These are phyloP conservation scores for Camellia japonica DNA, from an alignment of 148 eudicot species.

Conservation along the genomic window DNA sequence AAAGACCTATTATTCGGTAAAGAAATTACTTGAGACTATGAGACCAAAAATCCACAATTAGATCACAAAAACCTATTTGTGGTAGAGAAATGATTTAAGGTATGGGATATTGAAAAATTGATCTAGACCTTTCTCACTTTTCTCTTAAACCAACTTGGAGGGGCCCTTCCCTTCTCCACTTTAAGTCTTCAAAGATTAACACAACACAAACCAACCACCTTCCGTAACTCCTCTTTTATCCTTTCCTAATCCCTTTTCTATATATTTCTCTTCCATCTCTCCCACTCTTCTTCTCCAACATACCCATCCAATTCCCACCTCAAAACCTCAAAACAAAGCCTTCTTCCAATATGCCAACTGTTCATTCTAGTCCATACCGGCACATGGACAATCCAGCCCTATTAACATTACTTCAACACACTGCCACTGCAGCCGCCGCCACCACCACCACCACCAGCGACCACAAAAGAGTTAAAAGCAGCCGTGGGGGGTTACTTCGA, in stretches of 20 bases:
- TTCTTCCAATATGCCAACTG: constrained; percentile 25
- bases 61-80: too few species aligned
- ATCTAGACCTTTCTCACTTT: background rate
- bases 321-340: background rate
- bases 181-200: background rate
- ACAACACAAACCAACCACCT: constrained; percentile 8
- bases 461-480: constrained; percentile 19
- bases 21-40: too few species aligned
- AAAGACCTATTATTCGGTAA: too few species aligned
- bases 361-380: constrained; percentile 31
- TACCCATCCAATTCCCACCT: background rate
- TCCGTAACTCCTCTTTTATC: background rate
- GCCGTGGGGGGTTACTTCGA: constrained; percentile 35
- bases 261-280: background rate
- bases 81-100: too few species aligned
- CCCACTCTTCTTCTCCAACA: constrained; percentile 8
- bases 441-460: constrained; percentile 18
- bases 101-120: too few species aligned
- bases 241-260: background rate
- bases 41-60: too few species aligned
- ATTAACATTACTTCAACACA: constrained; percentile 31
- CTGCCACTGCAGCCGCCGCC: constrained; percentile 20
- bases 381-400: constrained; percentile 39
- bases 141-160: constrained; percentile 5
- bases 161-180: constrained; percentile 14